phyloP scores from a whole-genome alignment of 768 basidiomycete genomes.

The Mycena alexandri region DNA sequence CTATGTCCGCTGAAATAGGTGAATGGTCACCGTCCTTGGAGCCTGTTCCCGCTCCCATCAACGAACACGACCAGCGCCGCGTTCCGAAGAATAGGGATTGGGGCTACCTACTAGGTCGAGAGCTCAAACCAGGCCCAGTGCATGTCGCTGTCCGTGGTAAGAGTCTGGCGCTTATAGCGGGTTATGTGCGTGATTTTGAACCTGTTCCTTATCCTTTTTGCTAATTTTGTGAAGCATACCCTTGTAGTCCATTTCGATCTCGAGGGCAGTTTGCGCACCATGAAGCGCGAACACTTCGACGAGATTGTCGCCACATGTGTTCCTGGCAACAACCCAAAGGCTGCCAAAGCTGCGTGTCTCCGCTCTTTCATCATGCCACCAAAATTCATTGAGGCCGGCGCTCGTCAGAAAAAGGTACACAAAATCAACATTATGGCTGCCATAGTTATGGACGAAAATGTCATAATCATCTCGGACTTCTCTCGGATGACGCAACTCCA shows the following conservation, averaged over 20 bases:
- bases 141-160: background rate
- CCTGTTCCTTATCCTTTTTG: background rate
- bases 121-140: background rate
- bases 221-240: background rate
- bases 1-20: background rate
- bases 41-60: background rate
- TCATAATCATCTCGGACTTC: constrained; percentile 1
- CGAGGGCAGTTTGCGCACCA: background rate
- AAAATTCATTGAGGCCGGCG: background rate
- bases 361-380: background rate
- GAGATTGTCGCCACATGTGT: background rate
- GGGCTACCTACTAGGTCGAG: background rate
- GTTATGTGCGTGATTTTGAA: background rate
- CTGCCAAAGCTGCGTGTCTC: background rate
- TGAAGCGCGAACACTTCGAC: background rate
- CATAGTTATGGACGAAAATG: background rate
- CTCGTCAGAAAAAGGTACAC: background rate
- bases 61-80: background rate
- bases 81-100: background rate
- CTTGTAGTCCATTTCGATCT: background rate
- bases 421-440: background rate
- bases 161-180: background rate
- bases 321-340: background rate
- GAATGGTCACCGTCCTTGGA: background rate
- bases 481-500: background rate